These are phyloP conservation scores for Epichloe sylvatica DNA, from an alignment of 2,329 filamentous ascomycete genomes.

Conservation along the genomic window DNA sequence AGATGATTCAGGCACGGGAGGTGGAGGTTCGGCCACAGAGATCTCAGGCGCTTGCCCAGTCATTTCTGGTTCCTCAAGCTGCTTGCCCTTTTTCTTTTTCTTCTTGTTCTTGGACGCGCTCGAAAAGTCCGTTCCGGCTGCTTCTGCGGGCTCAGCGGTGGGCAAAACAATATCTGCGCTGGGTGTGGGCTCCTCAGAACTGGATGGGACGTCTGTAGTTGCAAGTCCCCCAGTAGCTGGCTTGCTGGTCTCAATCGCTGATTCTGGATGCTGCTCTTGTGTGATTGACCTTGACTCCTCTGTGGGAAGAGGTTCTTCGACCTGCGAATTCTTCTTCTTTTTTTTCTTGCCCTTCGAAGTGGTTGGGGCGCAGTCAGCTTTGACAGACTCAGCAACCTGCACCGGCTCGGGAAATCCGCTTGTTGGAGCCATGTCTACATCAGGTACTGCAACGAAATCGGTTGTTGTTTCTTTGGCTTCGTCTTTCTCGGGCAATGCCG, in stretches of 20 bases:
- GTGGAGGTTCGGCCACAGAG: neutral
- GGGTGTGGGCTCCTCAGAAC: neutral
- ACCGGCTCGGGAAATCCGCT: neutral
- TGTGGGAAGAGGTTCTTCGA: neutral
- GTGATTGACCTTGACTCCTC: neutral
- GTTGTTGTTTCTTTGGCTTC: neutral
- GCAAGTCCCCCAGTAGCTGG: neutral
- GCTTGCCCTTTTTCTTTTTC: conserved; percentile 14
- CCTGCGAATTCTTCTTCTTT: conserved; percentile 6
- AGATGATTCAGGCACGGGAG: neutral
- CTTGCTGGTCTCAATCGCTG: neutral
- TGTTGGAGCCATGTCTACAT: neutral
- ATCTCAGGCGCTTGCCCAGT: conserved; percentile 3
- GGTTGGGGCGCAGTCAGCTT: neutral
- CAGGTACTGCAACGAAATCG: neutral
- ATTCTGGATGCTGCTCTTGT: neutral
- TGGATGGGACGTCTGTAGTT: neutral
- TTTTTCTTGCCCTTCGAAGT: conserved; percentile 7
- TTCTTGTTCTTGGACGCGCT: conserved; percentile 10
- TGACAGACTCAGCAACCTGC: neutral
- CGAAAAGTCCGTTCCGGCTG: neutral
- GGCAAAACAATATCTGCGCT: neutral
- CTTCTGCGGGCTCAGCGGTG: neutral
- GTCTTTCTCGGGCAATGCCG: neutral
- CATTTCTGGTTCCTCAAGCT: conserved; percentile 2